phyloP scores from a whole-genome alignment of 169 alveolate species.

The Plasmodium yoelii region DNA sequence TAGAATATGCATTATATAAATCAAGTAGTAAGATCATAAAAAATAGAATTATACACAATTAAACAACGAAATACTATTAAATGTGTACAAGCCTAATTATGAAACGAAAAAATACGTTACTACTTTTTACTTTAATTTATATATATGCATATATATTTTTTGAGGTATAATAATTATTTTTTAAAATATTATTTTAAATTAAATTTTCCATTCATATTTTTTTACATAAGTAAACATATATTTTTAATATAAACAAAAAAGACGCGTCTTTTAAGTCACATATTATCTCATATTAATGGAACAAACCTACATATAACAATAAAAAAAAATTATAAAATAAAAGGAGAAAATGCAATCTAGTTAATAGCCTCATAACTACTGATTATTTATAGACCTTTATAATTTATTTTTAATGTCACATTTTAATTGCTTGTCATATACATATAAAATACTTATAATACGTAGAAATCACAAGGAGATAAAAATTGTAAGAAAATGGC shows the following conservation, averaged over 20 bases:
- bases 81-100: not conserved
- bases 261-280: too few species aligned
- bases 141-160: not conserved
- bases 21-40: not conserved
- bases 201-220: constrained; percentile 7
- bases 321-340: not conserved
- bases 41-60: not conserved
- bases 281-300: too few species aligned
- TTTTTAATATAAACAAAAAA: not conserved
- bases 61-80: constrained; percentile 11
- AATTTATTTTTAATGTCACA: not conserved
- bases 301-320: too few species aligned
- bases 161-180: constrained; percentile 1
- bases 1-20: not conserved
- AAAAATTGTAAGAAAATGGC: constrained; percentile 2
- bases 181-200: constrained; percentile 12
- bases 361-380: not conserved
- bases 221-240: constrained; percentile 1
- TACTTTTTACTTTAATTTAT: not conserved
- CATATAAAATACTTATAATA: too few species aligned
- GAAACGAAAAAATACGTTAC: constrained; percentile 1
- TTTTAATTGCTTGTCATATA: not conserved
- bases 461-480: not conserved
- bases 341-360: not conserved
- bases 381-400: not conserved